Evolutionary conservation across 208 protist species (phyloP), one percentile per base, ranked within the genome.

Genomic region (Novymonas esmeraldas): DNA sequence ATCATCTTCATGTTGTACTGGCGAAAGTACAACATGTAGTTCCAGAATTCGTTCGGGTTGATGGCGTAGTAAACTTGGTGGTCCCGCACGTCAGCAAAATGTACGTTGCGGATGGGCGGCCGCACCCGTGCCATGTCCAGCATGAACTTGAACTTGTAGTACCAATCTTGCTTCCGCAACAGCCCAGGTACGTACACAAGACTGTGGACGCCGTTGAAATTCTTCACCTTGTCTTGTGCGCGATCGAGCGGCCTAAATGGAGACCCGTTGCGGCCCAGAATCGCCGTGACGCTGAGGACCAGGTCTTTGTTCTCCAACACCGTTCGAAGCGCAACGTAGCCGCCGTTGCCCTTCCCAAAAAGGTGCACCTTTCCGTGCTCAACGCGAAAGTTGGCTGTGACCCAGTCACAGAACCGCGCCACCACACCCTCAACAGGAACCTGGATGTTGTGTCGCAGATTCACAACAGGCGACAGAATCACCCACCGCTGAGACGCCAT

Each of bases 71-170:
- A 95, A 18, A 95, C 74, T 54, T 95, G 90, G 60, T 95, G 90
- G 58, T 95, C 90, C 24, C 82, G 61, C 2, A 95, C 90, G 70
- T 95, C 90, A 18, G 90, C 90, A 82, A 92, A 95, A 52, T 95
- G 90, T 28, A 95, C 70, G 73, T 93, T 93, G 33, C 90, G 71
- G 7, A 93, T 38, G 3, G 90, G 69, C 24, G 90, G 90, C 41
- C 85, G 72, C 26, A 93, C 73, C 20, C 84, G 64, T 31, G 73
- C 86, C 82, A 93, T 92, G 63, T 95, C 87, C 58, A 93, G 81
- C 86, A 95, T 95, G 62, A 91, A 91, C 61, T 95, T 95, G 61
- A 95, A 95, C 58, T 95, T 95, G 76, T 95, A 95, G 56, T 92
- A 92, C 77, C 79, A 95, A 58, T 95, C 87, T 50, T 92, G 85